Base-by-base conservation (phyloP, 352 stramenopile genomes). In the Phytophthora hibernalis region DNA sequence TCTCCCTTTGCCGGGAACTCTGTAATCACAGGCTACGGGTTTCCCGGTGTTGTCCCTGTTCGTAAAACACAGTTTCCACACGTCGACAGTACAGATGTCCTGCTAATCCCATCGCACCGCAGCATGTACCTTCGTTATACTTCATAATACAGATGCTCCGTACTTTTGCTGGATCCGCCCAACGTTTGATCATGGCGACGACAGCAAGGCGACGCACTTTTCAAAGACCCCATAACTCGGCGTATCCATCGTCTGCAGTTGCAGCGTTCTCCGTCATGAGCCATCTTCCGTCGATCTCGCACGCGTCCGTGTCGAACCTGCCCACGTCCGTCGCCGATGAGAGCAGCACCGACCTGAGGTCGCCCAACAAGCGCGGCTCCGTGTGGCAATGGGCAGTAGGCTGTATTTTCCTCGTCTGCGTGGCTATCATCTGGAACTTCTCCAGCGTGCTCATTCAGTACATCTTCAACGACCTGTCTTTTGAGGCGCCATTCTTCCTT, bases 401-500 rank as follows among this genome's bases (percentile, higher is more conserved):
- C 56, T 77, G 87, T 50, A 37, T 81, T 54, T 93, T 88, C 61
- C 69, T 93, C 40, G 65, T 89, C 30, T 74, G 85, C 51, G 82
- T 90, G 51, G 83, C 82, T 22, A 54, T 90, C 40, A 91, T 93
- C 61, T 93, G 85, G 85, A 89, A 86, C 54, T 87, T 88, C 53
- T 87, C 88, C 5, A 93, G 83, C 49, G 86, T 96, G 18, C 60
- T 96, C 28, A 83, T 94, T 57, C 89, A 96, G 75, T 92, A 93
- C 69, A 91, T 96, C 44, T 94, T 93, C 76, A 75, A 90, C 48
- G 87, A 96, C 66, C 56, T 96, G 57, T 79, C 72, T 9, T 96
- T 93, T 72, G 72, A 92, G 44, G 76, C 74, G 7, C 90, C 90
- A n/a, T 95, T 97, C 74, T 91, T 95, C 59, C 70, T 97, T 20